Evolutionary conservation across 2,329 filamentous ascomycete species (phyloP).

Genomic region (Phyllosticta capitalensis): DNA sequence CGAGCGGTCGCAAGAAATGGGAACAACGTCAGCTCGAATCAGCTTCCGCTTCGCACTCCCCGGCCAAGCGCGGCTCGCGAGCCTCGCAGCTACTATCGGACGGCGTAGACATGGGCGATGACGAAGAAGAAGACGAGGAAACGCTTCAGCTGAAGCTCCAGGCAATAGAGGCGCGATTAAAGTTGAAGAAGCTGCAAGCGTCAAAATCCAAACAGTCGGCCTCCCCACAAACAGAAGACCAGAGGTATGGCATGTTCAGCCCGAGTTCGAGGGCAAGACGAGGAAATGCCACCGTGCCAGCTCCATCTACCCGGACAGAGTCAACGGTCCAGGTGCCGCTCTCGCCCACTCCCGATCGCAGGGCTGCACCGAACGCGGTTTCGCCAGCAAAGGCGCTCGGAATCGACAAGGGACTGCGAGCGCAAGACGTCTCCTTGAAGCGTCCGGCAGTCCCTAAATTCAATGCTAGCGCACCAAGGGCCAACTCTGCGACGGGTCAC

Average conservation of each 20-base stretch:
- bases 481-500: neutral
- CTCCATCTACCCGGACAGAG: slow-evolving; percentile 16
- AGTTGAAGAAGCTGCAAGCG: slow-evolving; percentile 76
- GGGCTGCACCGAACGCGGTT: slow-evolving; percentile 43
- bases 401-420: slow-evolving; percentile 79
- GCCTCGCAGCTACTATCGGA: slow-evolving; percentile 18
- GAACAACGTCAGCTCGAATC: slow-evolving; percentile 43
- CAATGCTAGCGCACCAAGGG: neutral
- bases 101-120: slow-evolving; percentile 42
- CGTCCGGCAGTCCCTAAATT: slow-evolving; percentile 43
- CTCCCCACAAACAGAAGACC: slow-evolving; percentile 17
- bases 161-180: slow-evolving; percentile 79
- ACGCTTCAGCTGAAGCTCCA: slow-evolving; percentile 76
- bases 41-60: slow-evolving; percentile 44
- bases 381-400: slow-evolving; percentile 79
- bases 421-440: slow-evolving; percentile 75
- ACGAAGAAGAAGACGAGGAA: slow-evolving; percentile 71
- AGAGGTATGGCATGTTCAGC: slow-evolving; percentile 20
- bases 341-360: slow-evolving; percentile 50
- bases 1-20: slow-evolving; percentile 68
- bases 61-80: slow-evolving; percentile 1
- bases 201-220: slow-evolving; percentile 38
- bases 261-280: slow-evolving; percentile 19
- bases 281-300: slow-evolving; percentile 11
- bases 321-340: slow-evolving; percentile 63